Evolutionary conservation across 2,329 filamentous ascomycete species (phyloP).

Genomic region (Colletotrichum cereale): DNA sequence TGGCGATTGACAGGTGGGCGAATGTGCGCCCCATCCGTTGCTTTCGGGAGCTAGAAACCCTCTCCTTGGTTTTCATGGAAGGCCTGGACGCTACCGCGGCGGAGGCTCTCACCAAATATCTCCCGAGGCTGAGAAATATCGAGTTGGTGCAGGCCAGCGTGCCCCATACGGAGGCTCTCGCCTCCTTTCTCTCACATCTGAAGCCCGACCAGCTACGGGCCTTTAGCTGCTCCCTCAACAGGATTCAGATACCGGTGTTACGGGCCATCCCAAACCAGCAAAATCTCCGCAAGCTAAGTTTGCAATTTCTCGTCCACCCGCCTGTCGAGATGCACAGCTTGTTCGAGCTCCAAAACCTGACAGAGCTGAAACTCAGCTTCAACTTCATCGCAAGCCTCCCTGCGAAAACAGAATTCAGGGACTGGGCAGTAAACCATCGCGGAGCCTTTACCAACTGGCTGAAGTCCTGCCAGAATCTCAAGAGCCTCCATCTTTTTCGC

Average conservation of each 20-base stretch:
- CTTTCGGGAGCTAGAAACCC: constrained; percentile 1
- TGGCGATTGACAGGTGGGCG: constrained; percentile 4
- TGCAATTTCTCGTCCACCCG: background rate
- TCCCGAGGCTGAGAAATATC: background rate
- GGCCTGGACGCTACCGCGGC: background rate
- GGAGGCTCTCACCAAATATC: background rate
- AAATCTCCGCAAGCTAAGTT: background rate
- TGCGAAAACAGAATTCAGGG: background rate
- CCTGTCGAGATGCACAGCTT: constrained; percentile 4
- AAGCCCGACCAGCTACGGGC: background rate
- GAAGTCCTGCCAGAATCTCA: background rate
- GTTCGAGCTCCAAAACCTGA: constrained; percentile 7
- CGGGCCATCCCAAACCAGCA: background rate
- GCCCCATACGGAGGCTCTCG: background rate
- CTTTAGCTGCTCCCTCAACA: constrained; percentile 8
- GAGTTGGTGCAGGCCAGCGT: background rate
- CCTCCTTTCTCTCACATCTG: constrained; percentile 1
- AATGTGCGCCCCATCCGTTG: background rate
- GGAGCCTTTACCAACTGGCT: background rate
- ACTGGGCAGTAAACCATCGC: background rate
- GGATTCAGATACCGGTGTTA: background rate
- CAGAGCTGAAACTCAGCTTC: constrained; percentile 7
- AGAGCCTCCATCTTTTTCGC: constrained; percentile 16
- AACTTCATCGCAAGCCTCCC: background rate
- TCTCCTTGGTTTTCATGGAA: background rate